Percentiles rank a stretch among this genome's conserved stretches.
phyloP scores from a whole-genome alignment of 1,284 basidiomycete genomes.

The Trichosporon sp. region DNA sequence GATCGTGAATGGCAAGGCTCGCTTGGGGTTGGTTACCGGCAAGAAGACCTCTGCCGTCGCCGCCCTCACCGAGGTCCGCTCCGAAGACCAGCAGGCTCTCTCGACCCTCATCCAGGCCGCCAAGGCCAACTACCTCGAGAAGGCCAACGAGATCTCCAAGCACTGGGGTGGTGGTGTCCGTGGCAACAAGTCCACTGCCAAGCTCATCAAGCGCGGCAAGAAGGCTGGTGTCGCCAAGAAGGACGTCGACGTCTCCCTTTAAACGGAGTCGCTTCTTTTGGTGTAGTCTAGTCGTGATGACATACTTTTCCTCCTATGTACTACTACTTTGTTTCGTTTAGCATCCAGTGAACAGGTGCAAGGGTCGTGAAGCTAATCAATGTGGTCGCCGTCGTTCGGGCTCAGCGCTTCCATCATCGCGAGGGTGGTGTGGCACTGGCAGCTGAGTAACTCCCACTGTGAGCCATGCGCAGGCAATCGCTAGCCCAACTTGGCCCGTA shows the following conservation, averaged over 20 bases:
- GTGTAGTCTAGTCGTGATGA: neutral
- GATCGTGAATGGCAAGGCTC: conserved; percentile 94
- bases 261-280: conserved; percentile 17
- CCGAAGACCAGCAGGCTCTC: conserved; percentile 89
- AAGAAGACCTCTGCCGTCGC: conserved; percentile 96
- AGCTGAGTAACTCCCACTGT: no score
- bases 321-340: no score
- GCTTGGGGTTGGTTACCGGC: conserved; percentile 63
- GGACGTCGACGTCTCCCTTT: conserved; percentile 46
- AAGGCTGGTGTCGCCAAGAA: conserved; percentile 52
- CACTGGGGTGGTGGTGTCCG: conserved; percentile 95
- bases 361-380: no score
- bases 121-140: conserved; percentile 98
- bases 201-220: conserved; percentile 92
- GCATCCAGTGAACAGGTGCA: no score
- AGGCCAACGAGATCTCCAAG: conserved; percentile 84
- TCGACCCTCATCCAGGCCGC: conserved; percentile 86
- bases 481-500: no score
- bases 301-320: neutral
- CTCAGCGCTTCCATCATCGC: no score
- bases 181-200: conserved; percentile 84
- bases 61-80: conserved; percentile 86
- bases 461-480: no score
- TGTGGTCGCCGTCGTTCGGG: no score
- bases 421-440: no score